Conservation (phyloP, 2,329 filamentous ascomycete species). For the Teratosphaeria viscida region DNA sequence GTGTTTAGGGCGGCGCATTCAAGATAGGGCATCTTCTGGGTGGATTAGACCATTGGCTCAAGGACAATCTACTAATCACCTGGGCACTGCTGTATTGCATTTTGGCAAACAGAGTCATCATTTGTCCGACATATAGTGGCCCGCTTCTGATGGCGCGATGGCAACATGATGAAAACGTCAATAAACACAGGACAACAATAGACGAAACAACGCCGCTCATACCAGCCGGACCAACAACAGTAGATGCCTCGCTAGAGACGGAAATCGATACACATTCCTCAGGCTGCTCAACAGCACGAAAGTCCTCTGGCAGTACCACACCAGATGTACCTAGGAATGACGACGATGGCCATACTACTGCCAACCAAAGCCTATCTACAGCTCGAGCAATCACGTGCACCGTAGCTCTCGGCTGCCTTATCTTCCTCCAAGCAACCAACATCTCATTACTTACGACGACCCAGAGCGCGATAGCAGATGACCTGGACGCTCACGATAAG, state of each 20-base stretch:
- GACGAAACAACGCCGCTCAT: conserved; percentile 14
- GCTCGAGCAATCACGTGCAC: conserved; percentile 11
- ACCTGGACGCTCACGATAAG: conserved; percentile 61
- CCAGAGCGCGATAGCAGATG: conserved; percentile 64
- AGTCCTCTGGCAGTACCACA: neutral
- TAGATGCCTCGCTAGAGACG: conserved; percentile 11
- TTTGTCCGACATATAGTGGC: neutral
- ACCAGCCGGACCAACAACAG: conserved; percentile 10
- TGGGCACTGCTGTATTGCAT: neutral
- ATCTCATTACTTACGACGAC: conserved; percentile 74
- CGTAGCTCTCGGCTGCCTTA: conserved; percentile 20
- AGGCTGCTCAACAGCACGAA: neutral
- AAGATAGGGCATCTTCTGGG: neutral
- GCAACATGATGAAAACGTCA: neutral
- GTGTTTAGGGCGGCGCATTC: neutral
- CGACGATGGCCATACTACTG: conserved; percentile 10
- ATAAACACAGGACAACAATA: neutral
- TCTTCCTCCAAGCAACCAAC: conserved; percentile 46
- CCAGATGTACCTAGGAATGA: neutral
- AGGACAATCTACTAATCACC: neutral
- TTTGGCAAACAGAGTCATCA: neutral
- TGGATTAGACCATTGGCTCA: neutral
- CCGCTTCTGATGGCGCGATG: neutral
- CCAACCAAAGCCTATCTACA: conserved; percentile 14
- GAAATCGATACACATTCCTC: conserved; percentile 1